Evolutionary conservation across 2,329 filamentous ascomycete species (phyloP).

Genomic region (Pseudohalonectria lignicola): DNA sequence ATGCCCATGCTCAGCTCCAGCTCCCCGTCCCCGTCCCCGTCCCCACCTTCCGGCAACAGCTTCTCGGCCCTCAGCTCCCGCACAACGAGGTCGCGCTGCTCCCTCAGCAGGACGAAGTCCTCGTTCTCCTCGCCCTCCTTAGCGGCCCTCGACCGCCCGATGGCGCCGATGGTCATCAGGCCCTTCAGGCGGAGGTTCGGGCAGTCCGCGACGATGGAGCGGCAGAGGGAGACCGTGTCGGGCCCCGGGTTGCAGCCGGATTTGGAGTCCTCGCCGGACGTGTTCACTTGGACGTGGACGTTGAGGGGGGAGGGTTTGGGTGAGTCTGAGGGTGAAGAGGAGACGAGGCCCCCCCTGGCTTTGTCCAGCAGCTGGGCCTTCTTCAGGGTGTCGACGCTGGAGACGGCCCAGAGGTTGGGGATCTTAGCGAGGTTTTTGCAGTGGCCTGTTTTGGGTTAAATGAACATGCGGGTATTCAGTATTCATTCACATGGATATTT

Average conservation of each 20-base stretch:
- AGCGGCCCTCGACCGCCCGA: constrained; percentile 68
- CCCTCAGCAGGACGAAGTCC: constrained; percentile 63
- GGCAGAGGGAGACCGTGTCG: constrained; percentile 53
- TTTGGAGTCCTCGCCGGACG: constrained; percentile 77
- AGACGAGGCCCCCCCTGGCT: constrained; percentile 51
- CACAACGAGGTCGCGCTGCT: constrained; percentile 61
- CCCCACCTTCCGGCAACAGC: too few relatives aligned
- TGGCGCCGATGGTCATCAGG: constrained; percentile 95
- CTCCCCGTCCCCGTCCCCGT: constrained; percentile 26
- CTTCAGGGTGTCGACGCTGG: constrained; percentile 77
- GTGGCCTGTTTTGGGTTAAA: constrained; percentile 73
- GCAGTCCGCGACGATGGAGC: constrained; percentile 58
- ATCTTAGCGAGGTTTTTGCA: constrained; percentile 80
- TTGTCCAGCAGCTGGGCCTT: constrained; percentile 78
- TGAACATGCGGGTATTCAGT: too few relatives aligned
- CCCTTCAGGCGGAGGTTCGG: constrained; percentile 66
- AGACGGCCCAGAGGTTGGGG: constrained; percentile 83
- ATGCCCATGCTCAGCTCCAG: constrained; percentile 97
- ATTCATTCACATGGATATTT: background rate
- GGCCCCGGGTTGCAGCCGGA: constrained; percentile 64
- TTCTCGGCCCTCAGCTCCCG: constrained; percentile 48
- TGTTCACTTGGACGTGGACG: constrained; percentile 92
- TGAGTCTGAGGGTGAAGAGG: constrained; percentile 16
- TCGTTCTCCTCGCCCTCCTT: constrained; percentile 76
- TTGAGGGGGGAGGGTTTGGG: constrained; percentile 40